These are phyloP conservation scores for Lolium multiflorum DNA, from an alignment of 176 grass and related monocot species.

Conservation along the genomic window DNA sequence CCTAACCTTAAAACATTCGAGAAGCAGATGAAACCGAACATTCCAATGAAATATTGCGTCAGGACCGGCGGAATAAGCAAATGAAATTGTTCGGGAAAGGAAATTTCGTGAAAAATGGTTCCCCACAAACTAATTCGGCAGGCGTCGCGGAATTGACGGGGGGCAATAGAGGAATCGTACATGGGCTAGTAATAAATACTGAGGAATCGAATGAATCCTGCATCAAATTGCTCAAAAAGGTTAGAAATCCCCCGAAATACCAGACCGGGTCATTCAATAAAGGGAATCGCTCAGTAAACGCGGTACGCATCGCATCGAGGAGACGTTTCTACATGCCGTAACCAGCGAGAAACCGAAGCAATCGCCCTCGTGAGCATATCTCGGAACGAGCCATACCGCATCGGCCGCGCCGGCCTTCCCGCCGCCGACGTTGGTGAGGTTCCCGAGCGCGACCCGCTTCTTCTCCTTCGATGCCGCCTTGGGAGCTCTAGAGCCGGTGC, in stretches of 20 bases:
- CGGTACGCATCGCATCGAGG: not conserved
- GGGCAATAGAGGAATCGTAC: not conserved
- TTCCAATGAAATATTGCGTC: not conserved
- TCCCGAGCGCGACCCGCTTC: constrained; percentile 34
- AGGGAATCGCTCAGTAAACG: not conserved
- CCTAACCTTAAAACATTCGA: not conserved
- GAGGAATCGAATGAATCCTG: not conserved
- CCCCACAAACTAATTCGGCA: not conserved
- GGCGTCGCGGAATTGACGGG: not conserved
- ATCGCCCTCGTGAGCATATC: not conserved
- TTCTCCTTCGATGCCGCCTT: constrained; percentile 8
- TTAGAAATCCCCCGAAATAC: constrained; percentile 3
- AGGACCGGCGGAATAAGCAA: not conserved
- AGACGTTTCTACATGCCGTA: not conserved
- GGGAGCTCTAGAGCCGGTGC: not conserved
- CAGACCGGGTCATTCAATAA: not conserved
- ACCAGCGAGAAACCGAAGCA: not conserved
- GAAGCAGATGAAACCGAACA: not conserved
- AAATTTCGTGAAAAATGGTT: not conserved
- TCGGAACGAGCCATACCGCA: constrained; percentile 32
- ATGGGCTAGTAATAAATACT: not conserved
- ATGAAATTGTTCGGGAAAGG: not conserved
- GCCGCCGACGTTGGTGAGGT: constrained; percentile 51
- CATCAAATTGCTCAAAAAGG: constrained; percentile 1
- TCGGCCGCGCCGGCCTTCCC: constrained; percentile 8